Conservation (phyloP, 2,329 filamentous ascomycete genomes). For the Neofusicoccum sp. region DNA sequence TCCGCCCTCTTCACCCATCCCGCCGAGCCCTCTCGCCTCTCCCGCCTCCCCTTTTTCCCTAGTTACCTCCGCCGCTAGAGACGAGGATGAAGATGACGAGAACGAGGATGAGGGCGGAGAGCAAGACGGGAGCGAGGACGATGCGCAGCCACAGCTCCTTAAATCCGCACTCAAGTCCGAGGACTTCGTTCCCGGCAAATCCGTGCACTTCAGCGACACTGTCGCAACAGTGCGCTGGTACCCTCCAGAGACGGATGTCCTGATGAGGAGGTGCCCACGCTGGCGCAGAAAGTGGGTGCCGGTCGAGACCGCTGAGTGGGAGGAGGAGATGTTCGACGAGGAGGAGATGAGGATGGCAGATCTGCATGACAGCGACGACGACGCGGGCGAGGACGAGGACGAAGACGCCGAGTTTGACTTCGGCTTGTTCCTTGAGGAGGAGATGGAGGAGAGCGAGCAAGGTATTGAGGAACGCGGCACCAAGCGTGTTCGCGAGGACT, state of each 20-base stretch:
- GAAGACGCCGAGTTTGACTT: no score
- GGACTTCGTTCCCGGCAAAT: not conserved
- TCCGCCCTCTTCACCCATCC: not conserved
- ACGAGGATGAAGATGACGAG: not conserved
- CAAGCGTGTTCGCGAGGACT: no score
- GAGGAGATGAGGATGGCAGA: not conserved
- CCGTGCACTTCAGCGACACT: not conserved
- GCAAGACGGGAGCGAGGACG: no score
- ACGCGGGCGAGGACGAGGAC: not conserved
- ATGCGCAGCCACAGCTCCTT: not conserved
- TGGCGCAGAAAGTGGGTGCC: not conserved
- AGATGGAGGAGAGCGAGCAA: no score
- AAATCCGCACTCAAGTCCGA: not conserved
- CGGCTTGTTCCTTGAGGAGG: no score
- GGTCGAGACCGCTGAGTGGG: not conserved
- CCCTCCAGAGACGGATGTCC: not conserved
- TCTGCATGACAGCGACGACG: not conserved
- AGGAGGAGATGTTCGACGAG: conserved; percentile 2
- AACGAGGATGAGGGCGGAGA: no score
- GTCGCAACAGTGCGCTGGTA: not conserved
- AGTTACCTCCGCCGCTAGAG: not conserved
- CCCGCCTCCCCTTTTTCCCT: not conserved
- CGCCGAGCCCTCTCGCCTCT: not conserved
- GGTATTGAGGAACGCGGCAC: no score
- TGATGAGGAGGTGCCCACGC: not conserved